Evolutionary conservation across 257 asterid species (phyloP).

Genomic region (Handroanthus guayacan): DNA sequence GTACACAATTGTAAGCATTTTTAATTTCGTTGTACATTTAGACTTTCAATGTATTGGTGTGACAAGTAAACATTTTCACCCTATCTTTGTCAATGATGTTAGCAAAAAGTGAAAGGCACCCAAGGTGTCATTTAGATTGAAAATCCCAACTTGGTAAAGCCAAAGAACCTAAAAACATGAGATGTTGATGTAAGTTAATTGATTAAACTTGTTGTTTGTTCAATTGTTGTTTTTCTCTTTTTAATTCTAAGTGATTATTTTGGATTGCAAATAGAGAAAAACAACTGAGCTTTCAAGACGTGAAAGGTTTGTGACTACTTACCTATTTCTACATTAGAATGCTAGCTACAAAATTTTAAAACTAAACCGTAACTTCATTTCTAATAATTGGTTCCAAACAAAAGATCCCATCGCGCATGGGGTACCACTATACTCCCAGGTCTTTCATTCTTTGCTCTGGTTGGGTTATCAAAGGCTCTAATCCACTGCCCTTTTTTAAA

Average conservation of each 20-base stretch:
- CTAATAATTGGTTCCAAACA: too few species aligned
- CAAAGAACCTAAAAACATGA: conserved; percentile 78
- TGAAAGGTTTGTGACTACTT: conserved; percentile 64
- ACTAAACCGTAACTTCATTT: too few species aligned
- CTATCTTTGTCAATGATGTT: conserved; percentile 23
- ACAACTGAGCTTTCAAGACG: conserved; percentile 87
- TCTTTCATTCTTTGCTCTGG: conserved; percentile 84
- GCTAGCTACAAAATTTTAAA: background rate
- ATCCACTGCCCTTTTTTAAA: conserved; percentile 75
- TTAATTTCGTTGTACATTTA: background rate
- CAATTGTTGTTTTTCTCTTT: background rate
- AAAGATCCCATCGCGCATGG: conserved; percentile 63
- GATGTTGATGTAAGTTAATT: conserved; percentile 67
- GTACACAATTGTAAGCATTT: conserved; percentile 32
- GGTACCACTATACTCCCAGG: conserved; percentile 97
- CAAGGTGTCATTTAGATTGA: conserved; percentile 75
- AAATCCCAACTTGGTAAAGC: conserved; percentile 78
- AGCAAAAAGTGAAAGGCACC: conserved; percentile 72
- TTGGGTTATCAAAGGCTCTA: conserved; percentile 84
- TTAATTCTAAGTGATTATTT: background rate
- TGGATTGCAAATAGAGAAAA: conserved; percentile 64
- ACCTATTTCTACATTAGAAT: background rate
- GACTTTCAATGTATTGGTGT: background rate
- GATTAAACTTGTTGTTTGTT: background rate
- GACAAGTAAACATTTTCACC: background rate